Evolutionary conservation across 768 basidiomycete species (phyloP).

Genomic region (Leucosporidium creatinivorum): DNA sequence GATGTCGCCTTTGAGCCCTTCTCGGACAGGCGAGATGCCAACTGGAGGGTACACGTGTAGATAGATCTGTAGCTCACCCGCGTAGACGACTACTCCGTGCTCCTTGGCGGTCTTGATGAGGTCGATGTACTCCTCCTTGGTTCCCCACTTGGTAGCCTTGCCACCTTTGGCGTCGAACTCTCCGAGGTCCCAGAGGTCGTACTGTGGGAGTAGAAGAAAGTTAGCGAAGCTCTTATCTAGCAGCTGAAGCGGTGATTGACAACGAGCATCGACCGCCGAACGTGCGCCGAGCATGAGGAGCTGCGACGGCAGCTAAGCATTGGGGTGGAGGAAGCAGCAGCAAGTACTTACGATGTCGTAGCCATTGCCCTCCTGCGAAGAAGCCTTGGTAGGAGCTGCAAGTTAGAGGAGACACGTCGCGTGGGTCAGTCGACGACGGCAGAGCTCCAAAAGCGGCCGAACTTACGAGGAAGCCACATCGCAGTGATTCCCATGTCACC

Average conservation of each 20-base stretch:
- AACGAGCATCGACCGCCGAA: background rate
- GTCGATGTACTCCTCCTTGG: constrained; percentile 42
- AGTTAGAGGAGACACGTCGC: background rate
- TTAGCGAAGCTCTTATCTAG: background rate
- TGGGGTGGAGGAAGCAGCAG: too few relatives aligned
- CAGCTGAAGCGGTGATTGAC: too few relatives aligned
- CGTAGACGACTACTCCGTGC: constrained; percentile 43
- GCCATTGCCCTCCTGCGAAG: constrained; percentile 40
- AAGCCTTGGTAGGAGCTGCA: constrained; percentile 41
- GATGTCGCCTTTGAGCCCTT: too few relatives aligned
- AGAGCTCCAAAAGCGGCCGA: background rate
- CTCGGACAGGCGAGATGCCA: too few relatives aligned
- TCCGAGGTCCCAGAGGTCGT: constrained; percentile 43
- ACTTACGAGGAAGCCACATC: constrained; percentile 43
- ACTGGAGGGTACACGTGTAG: too few relatives aligned
- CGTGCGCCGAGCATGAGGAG: background rate
- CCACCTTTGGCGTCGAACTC: constrained; percentile 44
- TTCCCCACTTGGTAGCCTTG: constrained; percentile 44
- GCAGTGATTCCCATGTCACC: constrained; percentile 44
- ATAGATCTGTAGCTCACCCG: too few relatives aligned
- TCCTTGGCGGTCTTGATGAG: constrained; percentile 35
- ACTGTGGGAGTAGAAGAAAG: constrained; percentile 1
- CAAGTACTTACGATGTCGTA: constrained; percentile 36
- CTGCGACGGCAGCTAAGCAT: too few relatives aligned
- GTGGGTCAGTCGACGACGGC: background rate